phyloP scores from a whole-genome alignment of 139 green algal genomes.

The Edaphochlamys debaryana region DNA sequence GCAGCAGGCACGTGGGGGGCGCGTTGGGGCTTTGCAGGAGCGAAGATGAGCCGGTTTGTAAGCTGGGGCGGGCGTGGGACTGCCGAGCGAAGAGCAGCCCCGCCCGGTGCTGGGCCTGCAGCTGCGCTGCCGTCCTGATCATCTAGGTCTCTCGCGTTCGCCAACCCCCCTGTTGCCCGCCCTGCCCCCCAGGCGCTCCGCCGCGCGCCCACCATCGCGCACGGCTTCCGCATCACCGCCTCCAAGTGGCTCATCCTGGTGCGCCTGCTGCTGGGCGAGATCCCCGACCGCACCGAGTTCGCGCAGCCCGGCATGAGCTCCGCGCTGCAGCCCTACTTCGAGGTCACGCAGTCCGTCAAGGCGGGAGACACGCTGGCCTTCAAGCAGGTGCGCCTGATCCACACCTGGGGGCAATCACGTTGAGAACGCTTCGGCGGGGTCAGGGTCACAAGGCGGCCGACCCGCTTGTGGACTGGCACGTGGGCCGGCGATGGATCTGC shows the following conservation, averaged over 20 bases:
- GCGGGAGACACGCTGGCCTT: constrained; percentile 88
- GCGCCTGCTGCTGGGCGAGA: constrained; percentile 97
- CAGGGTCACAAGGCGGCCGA: too few species aligned
- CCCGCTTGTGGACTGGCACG: too few species aligned
- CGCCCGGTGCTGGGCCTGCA: too few species aligned
- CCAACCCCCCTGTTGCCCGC: background rate
- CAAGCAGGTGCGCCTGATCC: constrained; percentile 54
- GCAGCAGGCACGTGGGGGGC: constrained; percentile 74
- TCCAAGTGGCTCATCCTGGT: constrained; percentile 94
- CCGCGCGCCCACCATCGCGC: constrained; percentile 77
- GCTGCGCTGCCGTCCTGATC: too few species aligned
- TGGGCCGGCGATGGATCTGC: too few species aligned
- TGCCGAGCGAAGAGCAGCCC: too few species aligned
- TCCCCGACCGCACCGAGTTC: constrained; percentile 92
- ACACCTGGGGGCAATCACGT: background rate
- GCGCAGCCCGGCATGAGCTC: constrained; percentile 67
- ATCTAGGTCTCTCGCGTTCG: background rate
- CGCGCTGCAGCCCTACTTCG: constrained; percentile 90
- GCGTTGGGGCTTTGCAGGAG: too few species aligned
- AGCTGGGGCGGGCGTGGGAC: too few species aligned
- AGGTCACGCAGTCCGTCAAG: constrained; percentile 87
- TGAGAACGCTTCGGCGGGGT: background rate
- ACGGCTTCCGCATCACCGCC: constrained; percentile 88
- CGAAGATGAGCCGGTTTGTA: too few species aligned
- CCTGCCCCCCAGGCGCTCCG: constrained; percentile 41